Evolutionary conservation across 352 stramenopile species (phyloP).

Genomic region (Pythium chondricola): DNA sequence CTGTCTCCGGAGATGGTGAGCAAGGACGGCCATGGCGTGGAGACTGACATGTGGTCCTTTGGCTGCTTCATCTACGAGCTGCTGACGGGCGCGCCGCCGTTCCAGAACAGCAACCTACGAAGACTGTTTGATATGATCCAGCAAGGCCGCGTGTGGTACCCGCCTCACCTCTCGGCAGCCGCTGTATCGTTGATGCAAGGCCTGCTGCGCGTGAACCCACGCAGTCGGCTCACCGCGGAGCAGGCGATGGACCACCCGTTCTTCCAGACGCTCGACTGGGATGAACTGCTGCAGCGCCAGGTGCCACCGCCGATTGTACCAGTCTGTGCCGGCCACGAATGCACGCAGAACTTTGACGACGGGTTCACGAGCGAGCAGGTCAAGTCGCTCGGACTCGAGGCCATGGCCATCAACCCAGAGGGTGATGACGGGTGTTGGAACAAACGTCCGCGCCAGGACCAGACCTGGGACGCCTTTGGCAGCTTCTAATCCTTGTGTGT

Average conservation of each 20-base stretch:
- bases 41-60: slow-evolving; percentile 86
- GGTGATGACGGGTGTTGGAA: slow-evolving; percentile 1
- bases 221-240: slow-evolving; percentile 38
- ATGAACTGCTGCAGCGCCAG: slow-evolving; percentile 55
- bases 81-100: slow-evolving; percentile 62
- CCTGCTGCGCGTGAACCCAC: slow-evolving; percentile 42
- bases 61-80: slow-evolving; percentile 83
- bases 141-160: slow-evolving; percentile 58
- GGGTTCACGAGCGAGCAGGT: slow-evolving; percentile 70
- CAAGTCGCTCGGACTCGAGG: slow-evolving; percentile 22
- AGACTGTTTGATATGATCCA: slow-evolving; percentile 64
- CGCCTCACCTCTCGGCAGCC: slow-evolving; percentile 41
- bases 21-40: slow-evolving; percentile 59
- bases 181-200: slow-evolving; percentile 44
- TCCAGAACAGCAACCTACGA: slow-evolving; percentile 56
- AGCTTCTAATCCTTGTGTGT: slow-evolving; percentile 4
- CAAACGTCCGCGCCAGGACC: slow-evolving; percentile 13
- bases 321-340: slow-evolving; percentile 44
- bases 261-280: slow-evolving; percentile 67
- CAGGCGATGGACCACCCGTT: slow-evolving; percentile 73
- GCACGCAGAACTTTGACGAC: slow-evolving; percentile 82
- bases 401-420: neutral
- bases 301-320: slow-evolving; percentile 60
- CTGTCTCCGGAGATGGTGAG: slow-evolving; percentile 82
- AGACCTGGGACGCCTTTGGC: slow-evolving; percentile 9